Conservation (phyloP, 2,329 filamentous ascomycete genomes). For the Aaosphaeria arxii region DNA sequence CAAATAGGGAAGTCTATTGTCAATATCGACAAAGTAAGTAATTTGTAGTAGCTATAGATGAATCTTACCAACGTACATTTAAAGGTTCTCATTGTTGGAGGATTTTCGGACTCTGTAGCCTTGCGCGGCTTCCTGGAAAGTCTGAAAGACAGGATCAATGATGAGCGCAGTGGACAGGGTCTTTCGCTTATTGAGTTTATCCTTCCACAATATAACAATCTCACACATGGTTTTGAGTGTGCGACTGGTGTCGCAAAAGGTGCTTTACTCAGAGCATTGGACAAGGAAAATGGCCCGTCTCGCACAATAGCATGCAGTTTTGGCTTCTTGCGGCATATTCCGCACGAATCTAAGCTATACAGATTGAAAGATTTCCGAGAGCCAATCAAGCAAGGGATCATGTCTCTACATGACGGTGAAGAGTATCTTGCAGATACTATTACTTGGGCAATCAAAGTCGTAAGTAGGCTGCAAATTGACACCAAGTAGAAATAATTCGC, state of each 20-base stretch:
- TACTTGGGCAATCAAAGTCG: constrained; percentile 11
- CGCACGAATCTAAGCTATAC: not conserved
- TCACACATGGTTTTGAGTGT: not conserved
- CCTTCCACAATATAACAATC: not conserved
- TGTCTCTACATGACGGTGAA: constrained; percentile 1
- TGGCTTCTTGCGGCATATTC: not conserved
- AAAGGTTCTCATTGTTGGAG: not conserved
- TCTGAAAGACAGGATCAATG: not conserved
- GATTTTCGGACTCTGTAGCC: not conserved
- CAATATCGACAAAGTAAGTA: too few relatives aligned
- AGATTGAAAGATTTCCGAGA: not conserved
- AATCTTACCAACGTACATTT: not conserved
- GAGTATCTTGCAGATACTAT: constrained; percentile 8
- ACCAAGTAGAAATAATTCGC: not conserved
- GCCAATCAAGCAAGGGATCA: not conserved
- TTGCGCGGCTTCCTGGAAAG: not conserved
- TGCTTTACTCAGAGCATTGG: constrained; percentile 9
- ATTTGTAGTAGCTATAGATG: not conserved
- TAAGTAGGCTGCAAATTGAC: constrained; percentile 1
- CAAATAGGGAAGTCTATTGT: not conserved
- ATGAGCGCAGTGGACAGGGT: not conserved
- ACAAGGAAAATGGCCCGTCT: constrained; percentile 10
- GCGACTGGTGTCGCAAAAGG: constrained; percentile 14
- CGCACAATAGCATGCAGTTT: constrained; percentile 1
- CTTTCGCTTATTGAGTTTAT: not conserved